Base-by-base conservation (phyloP, 2,329 filamentous ascomycete species). In the Colletotrichum endophyticum region DNA sequence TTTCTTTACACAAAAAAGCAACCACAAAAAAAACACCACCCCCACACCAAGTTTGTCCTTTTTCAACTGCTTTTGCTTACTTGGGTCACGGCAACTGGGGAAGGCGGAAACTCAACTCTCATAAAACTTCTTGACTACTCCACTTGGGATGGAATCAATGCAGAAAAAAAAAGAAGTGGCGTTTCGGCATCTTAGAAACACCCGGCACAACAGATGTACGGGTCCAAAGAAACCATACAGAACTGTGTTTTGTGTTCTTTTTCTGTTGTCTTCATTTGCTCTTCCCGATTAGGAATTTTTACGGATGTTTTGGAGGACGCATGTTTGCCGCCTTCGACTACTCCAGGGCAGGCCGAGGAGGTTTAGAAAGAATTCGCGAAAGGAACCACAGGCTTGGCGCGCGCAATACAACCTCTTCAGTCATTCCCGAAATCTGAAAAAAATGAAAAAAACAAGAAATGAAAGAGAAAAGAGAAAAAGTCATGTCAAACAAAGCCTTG, bases 291-390 rank as follows among this genome's bases (percentile, higher is more conserved):
- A 39, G 62, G 25, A 39, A 62, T 56, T 30, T 36, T 56, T 76
- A 69, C 73, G 73, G 73, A 76, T 53, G 75, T 69, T 73, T 66
- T 56, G 75, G 66, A n/a, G 72, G 72, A 75, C 61, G 61, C 34
- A 71, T 75, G 59, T 70, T 49, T 49, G 59, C 34, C 66, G 75
- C 72, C 61, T 66, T 57, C 25, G 66, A 74, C n/a, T 22, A 62
- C 72, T 77, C 75, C 75, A 74, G 71, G 75, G 75, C 53, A 77
- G 62, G 72, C 75, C 79, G 61, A 75, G 66, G 59, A 67, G 66
- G 59, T 67, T 22, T 30, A 13, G 6, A 28, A 16, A 11, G 27
- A 12, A 34, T 22, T 30, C 19, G 25, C 63, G 25, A 71, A 64
- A 73, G 64, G 56, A 69, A 63, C 73, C 22, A 56, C 57, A 68